Conservation (phyloP, 1,284 basidiomycete genomes). For the Ganoderma boninense region DNA sequence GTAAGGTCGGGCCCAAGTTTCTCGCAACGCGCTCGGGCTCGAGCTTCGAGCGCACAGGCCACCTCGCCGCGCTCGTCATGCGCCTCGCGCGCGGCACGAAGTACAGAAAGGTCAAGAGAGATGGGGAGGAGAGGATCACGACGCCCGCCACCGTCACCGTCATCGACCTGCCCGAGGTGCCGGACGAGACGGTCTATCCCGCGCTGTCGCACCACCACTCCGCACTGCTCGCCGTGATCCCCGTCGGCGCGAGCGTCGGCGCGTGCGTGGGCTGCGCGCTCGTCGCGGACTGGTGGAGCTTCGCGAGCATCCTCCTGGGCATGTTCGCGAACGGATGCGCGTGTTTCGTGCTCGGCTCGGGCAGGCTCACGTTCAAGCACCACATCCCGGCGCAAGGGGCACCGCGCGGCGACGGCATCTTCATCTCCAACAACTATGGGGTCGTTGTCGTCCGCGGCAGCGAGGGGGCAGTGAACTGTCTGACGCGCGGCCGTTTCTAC, state of each 20-base stretch:
- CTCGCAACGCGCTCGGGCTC: constrained; percentile 33
- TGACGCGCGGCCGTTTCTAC: constrained; percentile 30
- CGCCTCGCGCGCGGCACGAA: constrained; percentile 17
- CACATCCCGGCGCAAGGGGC: constrained; percentile 27
- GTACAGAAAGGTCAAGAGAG: background rate
- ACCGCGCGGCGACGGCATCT: constrained; percentile 30
- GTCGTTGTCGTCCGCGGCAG: constrained; percentile 27
- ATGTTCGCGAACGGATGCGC: constrained; percentile 31
- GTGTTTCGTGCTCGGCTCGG: constrained; percentile 30
- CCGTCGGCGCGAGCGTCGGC: constrained; percentile 26
- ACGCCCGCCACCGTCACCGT: constrained; percentile 23
- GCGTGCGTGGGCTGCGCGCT: constrained; percentile 28
- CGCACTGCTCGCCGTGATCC: constrained; percentile 20
- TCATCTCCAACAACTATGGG: constrained; percentile 14
- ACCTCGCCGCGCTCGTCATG: constrained; percentile 30
- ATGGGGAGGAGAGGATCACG: constrained; percentile 9
- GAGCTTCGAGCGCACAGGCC: constrained; percentile 22
- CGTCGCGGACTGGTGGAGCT: constrained; percentile 32
- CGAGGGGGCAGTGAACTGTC: constrained; percentile 28
- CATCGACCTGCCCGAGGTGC: constrained; percentile 21
- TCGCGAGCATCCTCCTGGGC: constrained; percentile 26
- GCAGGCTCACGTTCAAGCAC: constrained; percentile 25
- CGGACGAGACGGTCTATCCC: constrained; percentile 5
- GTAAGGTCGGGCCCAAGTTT: constrained; percentile 24
- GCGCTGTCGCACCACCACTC: constrained; percentile 4